Conservation (phyloP, 1,139 yeast species). For the Sugiyamaella novakii region DNA sequence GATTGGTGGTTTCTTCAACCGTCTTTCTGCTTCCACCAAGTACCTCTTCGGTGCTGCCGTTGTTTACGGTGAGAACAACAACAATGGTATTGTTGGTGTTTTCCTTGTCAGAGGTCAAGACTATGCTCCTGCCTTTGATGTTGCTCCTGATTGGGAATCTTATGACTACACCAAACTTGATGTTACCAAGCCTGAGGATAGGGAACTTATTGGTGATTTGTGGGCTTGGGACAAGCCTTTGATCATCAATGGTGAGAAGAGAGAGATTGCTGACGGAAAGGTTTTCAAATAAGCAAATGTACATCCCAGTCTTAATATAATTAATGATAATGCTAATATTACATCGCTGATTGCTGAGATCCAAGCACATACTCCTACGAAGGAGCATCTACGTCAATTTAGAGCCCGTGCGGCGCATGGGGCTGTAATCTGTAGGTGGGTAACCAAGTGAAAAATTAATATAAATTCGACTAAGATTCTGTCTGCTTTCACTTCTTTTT, state of each 20-base stretch:
- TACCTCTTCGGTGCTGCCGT: conserved; percentile 92
- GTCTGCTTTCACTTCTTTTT: not conserved
- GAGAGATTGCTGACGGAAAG: conserved; percentile 80
- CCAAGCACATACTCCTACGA: too few species aligned
- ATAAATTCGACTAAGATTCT: conserved; percentile 1
- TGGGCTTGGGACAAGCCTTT: conserved; percentile 89
- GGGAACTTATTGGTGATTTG: conserved; percentile 68
- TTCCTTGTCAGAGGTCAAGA: conserved; percentile 97
- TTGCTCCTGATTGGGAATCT: conserved; percentile 99
- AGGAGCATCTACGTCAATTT: not conserved
- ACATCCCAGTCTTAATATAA: not conserved
- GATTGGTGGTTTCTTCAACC: conserved; percentile 97
- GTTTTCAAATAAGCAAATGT: conserved; percentile 61
- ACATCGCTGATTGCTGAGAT: too few species aligned
- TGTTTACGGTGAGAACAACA: conserved; percentile 98
- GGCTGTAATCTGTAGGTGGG: conserved; percentile 2
- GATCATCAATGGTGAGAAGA: conserved; percentile 61
- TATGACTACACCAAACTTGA: conserved; percentile 70
- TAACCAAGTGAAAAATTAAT: conserved; percentile 11
- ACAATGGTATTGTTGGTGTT: conserved; percentile 96
- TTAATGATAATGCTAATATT: not conserved
- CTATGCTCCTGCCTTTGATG: conserved; percentile 85
- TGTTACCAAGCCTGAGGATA: conserved; percentile 66
- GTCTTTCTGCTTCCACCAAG: conserved; percentile 89
- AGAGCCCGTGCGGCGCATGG: conserved; percentile 1